Evolutionary conservation across 805 yeast species (phyloP).

Genomic region (Komagataella pastoris): DNA sequence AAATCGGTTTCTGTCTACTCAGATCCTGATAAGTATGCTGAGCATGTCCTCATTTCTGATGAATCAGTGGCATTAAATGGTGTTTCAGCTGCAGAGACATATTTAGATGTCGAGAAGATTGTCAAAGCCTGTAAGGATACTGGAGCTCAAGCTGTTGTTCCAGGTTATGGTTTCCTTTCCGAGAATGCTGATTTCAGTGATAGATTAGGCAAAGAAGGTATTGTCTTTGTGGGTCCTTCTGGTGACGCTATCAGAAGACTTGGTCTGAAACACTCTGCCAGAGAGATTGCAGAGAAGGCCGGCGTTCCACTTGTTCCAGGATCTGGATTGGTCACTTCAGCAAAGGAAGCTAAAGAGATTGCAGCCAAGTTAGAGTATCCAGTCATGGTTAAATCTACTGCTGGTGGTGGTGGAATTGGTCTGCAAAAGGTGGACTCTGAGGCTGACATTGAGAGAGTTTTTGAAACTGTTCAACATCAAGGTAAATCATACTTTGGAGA

Average conservation of each 20-base stretch:
- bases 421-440: conserved; percentile 82
- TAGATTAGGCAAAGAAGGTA: conserved; percentile 68
- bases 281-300: conserved; percentile 86
- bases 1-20: conserved; percentile 81
- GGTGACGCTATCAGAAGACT: conserved; percentile 85
- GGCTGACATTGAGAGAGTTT: conserved; percentile 71
- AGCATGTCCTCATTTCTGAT: conserved; percentile 79
- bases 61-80: conserved; percentile 72
- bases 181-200: conserved; percentile 96
- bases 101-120: conserved; percentile 74
- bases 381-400: conserved; percentile 92
- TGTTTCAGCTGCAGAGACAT: conserved; percentile 79
- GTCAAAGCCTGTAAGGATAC: conserved; percentile 73
- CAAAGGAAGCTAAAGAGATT: conserved; percentile 61
- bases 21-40: conserved; percentile 79
- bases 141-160: conserved; percentile 89
- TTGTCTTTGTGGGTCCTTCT: conserved; percentile 92
- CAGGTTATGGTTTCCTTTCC: conserved; percentile 94
- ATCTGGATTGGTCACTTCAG: conserved; percentile 61
- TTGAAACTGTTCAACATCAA: conserved; percentile 86
- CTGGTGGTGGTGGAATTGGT: conserved; percentile 99
- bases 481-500: conserved; percentile 91
- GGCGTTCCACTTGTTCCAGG: conserved; percentile 98
- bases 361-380: conserved; percentile 78
- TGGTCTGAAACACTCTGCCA: conserved; percentile 93